Evolutionary conservation across 257 asterid genomes (phyloP), one percentile per base, ranked within the genome.

Genomic region (Salvia splendens): DNA sequence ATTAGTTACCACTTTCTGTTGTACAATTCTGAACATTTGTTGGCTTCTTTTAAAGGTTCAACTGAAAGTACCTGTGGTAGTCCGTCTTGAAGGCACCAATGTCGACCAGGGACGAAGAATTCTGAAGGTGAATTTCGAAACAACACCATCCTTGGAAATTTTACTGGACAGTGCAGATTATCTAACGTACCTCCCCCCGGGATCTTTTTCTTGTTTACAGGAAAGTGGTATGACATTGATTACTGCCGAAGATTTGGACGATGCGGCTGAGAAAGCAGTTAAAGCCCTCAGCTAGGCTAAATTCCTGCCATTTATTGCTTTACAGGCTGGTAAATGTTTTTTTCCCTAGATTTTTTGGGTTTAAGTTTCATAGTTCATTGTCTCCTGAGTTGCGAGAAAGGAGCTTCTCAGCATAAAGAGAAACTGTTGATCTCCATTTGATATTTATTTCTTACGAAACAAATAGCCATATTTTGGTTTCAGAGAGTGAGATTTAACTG

Each of bases 11-110:
- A 24, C 68, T 47, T 6, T 54, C 20, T 0, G 20, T 17, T 17
- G 20, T 17, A 8, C 66, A 20, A 45, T 62, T 43, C 61, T 74
- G 61, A 71, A 68, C 58, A 66, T 40, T 48, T 24, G 73, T 65
- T 50, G 38, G 45, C 42, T 51, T 71, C 70, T 63, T 15, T 46
- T 70, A 46, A 60, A 92, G 97, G 96, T 89, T 77, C 84, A 92
- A 85, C 75, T 89, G 79, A 86, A 93, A 81, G 98, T 89, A 66
- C 98, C 96, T 11, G 97, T 93, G 12, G 78, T 93, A 40, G 98
- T 93, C 69, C 96, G 98, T 61, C 96, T 93, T 47, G 98, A 93
- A 81, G 98, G 98, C 58, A 93, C 98, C 74, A 93, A 93, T 32
- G 98, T 93, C 16, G 98, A 93, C 78, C 94, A 85, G 75, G 97